Evolutionary conservation across 164 flowering plant species (phyloP).

Genomic region (Macadamia integrifolia): DNA sequence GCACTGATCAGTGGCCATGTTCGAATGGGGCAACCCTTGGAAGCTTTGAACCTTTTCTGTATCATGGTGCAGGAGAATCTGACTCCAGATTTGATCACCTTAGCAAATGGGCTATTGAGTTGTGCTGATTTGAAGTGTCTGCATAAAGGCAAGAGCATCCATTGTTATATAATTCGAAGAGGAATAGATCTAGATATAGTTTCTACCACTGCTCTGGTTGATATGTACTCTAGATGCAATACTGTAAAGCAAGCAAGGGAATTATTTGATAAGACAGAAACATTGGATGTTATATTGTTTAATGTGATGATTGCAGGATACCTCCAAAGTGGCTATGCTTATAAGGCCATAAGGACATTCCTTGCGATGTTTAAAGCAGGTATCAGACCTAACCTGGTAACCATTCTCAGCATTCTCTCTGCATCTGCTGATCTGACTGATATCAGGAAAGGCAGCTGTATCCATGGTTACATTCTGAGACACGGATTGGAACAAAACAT

Average conservation of each 20-base stretch:
- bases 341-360: constrained; percentile 28
- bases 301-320: constrained; percentile 46
- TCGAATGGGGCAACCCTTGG: constrained; percentile 26
- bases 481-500: constrained; percentile 26
- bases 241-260: constrained; percentile 24
- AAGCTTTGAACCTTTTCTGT: constrained; percentile 30
- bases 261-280: constrained; percentile 26
- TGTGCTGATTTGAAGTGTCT: constrained; percentile 39
- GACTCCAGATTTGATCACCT: constrained; percentile 35
- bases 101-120: constrained; percentile 38
- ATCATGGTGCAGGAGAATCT: constrained; percentile 21
- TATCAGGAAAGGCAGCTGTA: constrained; percentile 25
- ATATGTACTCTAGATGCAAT: constrained; percentile 48
- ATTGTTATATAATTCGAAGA: constrained; percentile 38
- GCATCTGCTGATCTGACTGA: constrained; percentile 31
- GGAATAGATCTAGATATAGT: constrained; percentile 36
- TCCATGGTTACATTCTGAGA: constrained; percentile 45
- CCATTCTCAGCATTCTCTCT: constrained; percentile 33
- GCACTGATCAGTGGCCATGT: constrained; percentile 33
- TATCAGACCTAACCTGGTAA: constrained; percentile 33
- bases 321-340: constrained; percentile 21
- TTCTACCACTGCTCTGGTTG: constrained; percentile 41
- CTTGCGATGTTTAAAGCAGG: constrained; percentile 25
- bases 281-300: constrained; percentile 30
- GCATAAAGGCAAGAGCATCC: constrained; percentile 44